These are phyloP conservation scores for Pichia sp. DNA, from an alignment of 1,139 yeast genomes.

Conservation along the genomic window DNA sequence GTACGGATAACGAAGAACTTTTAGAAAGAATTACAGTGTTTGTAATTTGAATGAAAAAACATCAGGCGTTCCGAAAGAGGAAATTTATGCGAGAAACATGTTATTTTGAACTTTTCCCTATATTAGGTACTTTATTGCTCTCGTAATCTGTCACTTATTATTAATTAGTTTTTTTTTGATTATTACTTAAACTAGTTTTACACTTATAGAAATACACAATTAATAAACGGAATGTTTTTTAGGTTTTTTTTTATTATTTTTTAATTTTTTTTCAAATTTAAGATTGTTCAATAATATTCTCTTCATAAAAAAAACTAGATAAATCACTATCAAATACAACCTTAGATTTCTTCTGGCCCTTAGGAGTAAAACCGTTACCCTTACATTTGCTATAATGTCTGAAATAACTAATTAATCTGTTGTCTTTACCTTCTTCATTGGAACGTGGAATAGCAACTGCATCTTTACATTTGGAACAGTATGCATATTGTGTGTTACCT, in stretches of 20 bases:
- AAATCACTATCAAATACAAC: background rate
- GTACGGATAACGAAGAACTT: background rate
- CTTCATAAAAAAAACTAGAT: background rate
- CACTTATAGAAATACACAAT: background rate
- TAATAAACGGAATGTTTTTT: background rate
- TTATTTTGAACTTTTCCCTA: too few relatives aligned
- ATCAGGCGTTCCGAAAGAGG: background rate
- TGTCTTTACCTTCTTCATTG: slow-evolving; percentile 1
- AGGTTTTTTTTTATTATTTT: background rate
- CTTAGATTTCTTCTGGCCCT: background rate
- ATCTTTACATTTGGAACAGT: slow-evolving; percentile 5
- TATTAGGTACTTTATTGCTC: too few relatives aligned
- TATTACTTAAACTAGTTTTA: background rate
- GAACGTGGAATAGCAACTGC: background rate
- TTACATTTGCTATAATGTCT: background rate
- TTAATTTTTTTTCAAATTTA: background rate
- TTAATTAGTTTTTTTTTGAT: too few relatives aligned
- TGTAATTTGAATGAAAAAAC: background rate
- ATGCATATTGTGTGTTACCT: background rate
- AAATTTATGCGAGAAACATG: background rate
- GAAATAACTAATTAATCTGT: slow-evolving; percentile 6
- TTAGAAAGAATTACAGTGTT: background rate
- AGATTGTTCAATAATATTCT: background rate
- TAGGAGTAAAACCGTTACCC: background rate
- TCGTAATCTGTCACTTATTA: too few relatives aligned